Conservation (phyloP, 306 rosid genomes). For the Cucumis cinereus region DNA sequence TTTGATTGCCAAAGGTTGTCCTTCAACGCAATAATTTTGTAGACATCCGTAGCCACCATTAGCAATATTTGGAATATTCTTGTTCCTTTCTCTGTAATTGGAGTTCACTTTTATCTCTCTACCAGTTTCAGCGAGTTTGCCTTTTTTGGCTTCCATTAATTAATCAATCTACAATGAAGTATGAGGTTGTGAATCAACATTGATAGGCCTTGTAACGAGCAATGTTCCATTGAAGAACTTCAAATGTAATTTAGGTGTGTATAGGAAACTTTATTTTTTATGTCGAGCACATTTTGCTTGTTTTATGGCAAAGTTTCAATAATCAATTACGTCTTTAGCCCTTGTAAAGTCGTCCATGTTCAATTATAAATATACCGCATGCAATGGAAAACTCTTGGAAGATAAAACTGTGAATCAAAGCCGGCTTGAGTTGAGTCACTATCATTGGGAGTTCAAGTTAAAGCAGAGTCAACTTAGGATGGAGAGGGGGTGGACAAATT, state of each 20-base stretch:
- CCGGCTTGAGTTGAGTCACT: neutral
- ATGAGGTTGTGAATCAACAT: neutral
- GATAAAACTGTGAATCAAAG: neutral
- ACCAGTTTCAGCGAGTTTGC: neutral
- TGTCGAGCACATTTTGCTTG: neutral
- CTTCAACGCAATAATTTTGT: neutral
- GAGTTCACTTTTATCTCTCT: neutral
- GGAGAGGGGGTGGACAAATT: neutral
- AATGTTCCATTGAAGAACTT: neutral
- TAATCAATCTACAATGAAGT: neutral
- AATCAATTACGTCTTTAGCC: neutral
- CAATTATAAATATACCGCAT: neutral
- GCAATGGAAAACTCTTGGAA: neutral
- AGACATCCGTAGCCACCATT: neutral
- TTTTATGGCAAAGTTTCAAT: neutral
- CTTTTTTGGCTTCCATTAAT: neutral
- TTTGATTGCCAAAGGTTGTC: neutral
- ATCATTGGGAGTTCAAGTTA: neutral
- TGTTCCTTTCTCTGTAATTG: neutral
- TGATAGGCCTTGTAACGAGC: neutral
- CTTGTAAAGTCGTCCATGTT: neutral
- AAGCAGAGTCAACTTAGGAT: neutral
- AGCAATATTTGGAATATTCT: neutral
- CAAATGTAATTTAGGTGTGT: slow-evolving; percentile 1
- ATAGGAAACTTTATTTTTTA: neutral